Conservation (phyloP, 345 rosid genomes). For the Ceriops tagal region DNA sequence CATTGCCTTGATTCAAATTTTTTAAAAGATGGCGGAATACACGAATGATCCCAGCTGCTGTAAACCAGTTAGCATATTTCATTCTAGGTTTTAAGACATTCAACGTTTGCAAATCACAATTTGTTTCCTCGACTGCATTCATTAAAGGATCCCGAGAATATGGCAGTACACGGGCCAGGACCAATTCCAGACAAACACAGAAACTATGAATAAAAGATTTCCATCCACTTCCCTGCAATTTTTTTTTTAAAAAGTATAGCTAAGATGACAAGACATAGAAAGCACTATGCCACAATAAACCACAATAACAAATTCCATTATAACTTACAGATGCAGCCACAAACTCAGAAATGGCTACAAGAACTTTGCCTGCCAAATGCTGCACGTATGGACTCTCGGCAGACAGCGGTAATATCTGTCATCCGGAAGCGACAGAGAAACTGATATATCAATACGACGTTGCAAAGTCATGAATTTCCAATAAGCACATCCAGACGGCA, state of each 20-base stretch:
- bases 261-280: not conserved
- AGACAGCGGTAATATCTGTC: conserved; percentile 49
- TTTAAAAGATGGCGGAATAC: conserved; percentile 56
- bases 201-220: conserved; percentile 37
- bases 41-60: conserved; percentile 47
- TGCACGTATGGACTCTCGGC: conserved; percentile 46
- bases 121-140: conserved; percentile 16
- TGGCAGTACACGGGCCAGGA: conserved; percentile 23
- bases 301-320: not conserved
- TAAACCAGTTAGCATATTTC: conserved; percentile 51
- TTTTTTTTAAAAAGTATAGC: not conserved
- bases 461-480: not conserved
- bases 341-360: conserved; percentile 45
- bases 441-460: not conserved
- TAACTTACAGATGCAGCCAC: conserved; percentile 49
- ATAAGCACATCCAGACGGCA: not conserved
- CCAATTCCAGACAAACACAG: conserved; percentile 45
- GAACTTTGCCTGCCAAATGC: conserved; percentile 60
- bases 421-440: conserved; percentile 8
- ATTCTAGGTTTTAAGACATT: conserved; percentile 36
- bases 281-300: not conserved
- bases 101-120: conserved; percentile 23
- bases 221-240: conserved; percentile 50
- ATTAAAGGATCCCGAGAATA: conserved; percentile 21
- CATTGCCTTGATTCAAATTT: conserved; percentile 51